phyloP scores from a whole-genome alignment of 352 stramenopile genomes.

The Pythium sp. region DNA sequence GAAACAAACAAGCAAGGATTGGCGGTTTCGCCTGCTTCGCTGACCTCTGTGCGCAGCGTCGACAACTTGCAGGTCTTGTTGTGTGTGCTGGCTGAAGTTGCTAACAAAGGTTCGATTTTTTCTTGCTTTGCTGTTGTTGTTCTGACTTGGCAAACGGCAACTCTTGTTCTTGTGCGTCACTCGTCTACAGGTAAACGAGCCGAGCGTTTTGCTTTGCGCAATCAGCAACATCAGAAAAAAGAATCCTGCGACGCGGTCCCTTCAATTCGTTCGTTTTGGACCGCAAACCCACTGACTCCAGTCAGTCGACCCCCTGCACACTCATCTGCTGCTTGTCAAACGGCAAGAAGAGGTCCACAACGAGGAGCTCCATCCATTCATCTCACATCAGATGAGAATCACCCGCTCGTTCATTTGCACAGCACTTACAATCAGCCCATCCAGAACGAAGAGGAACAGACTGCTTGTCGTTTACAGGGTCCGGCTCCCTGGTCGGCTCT shows the following conservation, averaged over 20 bases:
- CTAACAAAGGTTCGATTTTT: not conserved
- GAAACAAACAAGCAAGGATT: not conserved
- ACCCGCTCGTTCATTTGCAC: not conserved
- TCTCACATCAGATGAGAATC: not conserved
- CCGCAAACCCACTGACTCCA: not conserved
- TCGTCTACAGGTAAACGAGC: not conserved
- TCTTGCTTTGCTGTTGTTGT: not conserved
- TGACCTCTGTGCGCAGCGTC: not conserved
- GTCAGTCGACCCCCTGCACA: not conserved
- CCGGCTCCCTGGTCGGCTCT: not conserved
- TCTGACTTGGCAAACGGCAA: not conserved
- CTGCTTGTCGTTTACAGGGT: slow-evolving; percentile 8
- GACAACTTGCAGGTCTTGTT: not conserved
- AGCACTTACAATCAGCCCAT: not conserved
- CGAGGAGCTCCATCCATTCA: not conserved
- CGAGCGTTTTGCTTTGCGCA: not conserved
- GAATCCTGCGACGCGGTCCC: not conserved
- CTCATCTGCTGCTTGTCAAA: not conserved
- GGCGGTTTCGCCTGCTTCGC: not conserved
- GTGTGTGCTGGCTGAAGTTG: not conserved
- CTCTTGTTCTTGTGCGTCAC: not conserved
- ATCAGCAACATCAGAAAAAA: not conserved
- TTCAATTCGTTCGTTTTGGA: not conserved
- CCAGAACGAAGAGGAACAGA: not conserved
- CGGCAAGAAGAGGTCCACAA: not conserved